Base-by-base conservation (phyloP, 2,329 filamentous ascomycete species). In the Epichloe gansuensis region DNA sequence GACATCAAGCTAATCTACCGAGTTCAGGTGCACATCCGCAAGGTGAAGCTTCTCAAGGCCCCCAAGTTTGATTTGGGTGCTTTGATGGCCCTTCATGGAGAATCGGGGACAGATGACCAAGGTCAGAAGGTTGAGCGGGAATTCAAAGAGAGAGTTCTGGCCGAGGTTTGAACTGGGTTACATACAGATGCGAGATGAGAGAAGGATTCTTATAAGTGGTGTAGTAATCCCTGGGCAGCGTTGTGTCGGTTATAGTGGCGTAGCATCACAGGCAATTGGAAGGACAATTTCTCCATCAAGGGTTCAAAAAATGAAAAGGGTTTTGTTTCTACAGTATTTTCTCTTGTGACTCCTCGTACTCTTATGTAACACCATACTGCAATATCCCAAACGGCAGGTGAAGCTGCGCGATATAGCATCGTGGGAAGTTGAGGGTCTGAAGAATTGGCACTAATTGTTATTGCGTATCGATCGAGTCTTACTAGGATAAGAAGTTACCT, bases 11-110 rank as follows among this genome's bases (percentile, higher is more conserved):
- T 49, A 36, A 50, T 40, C 3, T 25, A 2, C 1, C 8, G 34
- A n/a, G 23, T 49, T 40, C 58, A 97, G 90, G 90, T 97, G 68
- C 93, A 98, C 81, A 95, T 98, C 76, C 90, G 93, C 76, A 98
- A 98, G 84, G 91, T 98, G 69, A 98, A 98, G 85, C 87, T 98
- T 65, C 81, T 98, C 65, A 98, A 98, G 85, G 75, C 85, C 62
- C 93, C 93, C 70, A 98, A 98, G 82, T 97, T 98, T 80, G 93
- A 98, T 71, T 86, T 98, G 61, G 93, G 93, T 75, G 86, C 88
- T 65, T 83, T 98, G 64, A 85, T 98, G 74, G 86, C 86, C 73
- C 85, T 98, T 66, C 93, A 98, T 80, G 93, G 93, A 76, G 93
- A 98, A 82, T 94, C 90, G 58, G 85, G 82, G 68, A 90, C 88